Evolutionary conservation across 805 yeast genomes (phyloP), one percentile per base, ranked within the genome.

Genomic region (Cyberlindnera amylophila): DNA sequence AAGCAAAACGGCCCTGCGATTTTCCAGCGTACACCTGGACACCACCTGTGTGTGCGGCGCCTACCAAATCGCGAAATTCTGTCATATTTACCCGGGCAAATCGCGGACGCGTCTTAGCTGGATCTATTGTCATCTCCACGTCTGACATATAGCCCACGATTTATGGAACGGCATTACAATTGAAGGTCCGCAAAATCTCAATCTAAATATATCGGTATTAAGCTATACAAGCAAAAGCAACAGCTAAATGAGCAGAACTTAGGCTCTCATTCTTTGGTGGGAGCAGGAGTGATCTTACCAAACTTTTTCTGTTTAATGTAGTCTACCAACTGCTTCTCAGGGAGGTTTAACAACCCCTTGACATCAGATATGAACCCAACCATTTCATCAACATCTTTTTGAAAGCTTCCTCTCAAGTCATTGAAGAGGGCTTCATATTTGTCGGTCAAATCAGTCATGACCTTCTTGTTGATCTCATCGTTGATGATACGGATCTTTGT

Each of bases 341-440:
- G 62, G 0, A 66, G 49, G 41, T 61, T 58, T 31, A 67, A 49
- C 52, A 67, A 46, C 10, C 63, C 61, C 41, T 59, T 59, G 13
- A 67, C 61, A 17, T 65, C 70, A 3, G 55, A 50, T 24, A 67
- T 54, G 35, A 64, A 65, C 2, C 49, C 53, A 32, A 64, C 49
- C 58, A 68, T 64, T 29, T 65, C 63, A 33, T 61, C 59, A n/a
- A 67, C 63, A 44, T 68, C 72, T 30, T 47, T 54, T 27, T 62
- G 60, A 42, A 67, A 68, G 21, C 57, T 62, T 2, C 27, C 42
- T 45, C 62, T 65, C 28, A 68, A 46, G 4, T 63, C 62, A 11
- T 51, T 51, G 38, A 68, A 61, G 29, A 66, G 30, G 0, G 34
- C 44, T 34, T 64, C 63, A 42, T 68, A 68, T 41, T 66, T 66